These are phyloP conservation scores for Allium fistulosum DNA, from an alignment of 106 monocot genomes.

Conservation along the genomic window DNA sequence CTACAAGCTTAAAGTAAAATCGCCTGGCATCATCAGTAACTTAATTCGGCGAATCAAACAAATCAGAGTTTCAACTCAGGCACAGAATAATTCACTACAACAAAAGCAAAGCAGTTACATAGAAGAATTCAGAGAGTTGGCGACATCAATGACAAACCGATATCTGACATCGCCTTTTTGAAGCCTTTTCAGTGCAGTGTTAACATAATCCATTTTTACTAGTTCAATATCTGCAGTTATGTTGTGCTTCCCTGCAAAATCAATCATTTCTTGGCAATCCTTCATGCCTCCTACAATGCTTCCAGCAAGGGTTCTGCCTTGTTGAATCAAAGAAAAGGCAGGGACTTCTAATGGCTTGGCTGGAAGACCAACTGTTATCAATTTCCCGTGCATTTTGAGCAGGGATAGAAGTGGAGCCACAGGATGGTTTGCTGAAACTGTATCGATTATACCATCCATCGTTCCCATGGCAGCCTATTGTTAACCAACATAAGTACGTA, in stretches of 20 bases:
- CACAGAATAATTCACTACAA: too few species aligned
- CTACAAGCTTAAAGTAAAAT: too few species aligned
- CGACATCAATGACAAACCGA: conserved; percentile 81
- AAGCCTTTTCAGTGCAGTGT: conserved; percentile 58
- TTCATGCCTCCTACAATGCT: conserved; percentile 65
- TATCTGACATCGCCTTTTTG: conserved; percentile 59
- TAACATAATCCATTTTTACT: conserved; percentile 50
- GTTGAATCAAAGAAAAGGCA: conserved; percentile 34
- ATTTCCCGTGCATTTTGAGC: conserved; percentile 55
- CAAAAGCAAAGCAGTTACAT: background rate
- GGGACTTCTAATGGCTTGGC: conserved; percentile 57
- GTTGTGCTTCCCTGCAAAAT: conserved; percentile 62
- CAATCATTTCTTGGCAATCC: conserved; percentile 91
- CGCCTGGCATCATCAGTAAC: too few species aligned
- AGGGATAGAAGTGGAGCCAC: conserved; percentile 41
- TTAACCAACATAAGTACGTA: too few species aligned
- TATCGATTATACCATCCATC: conserved; percentile 91
- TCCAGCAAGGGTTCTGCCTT: conserved; percentile 55
- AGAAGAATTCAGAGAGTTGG: conserved; percentile 26
- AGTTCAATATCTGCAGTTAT: conserved; percentile 76
- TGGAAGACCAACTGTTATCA: conserved; percentile 66
- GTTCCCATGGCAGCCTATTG: conserved; percentile 55
- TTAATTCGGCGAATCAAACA: too few species aligned
- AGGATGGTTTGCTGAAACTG: conserved; percentile 54
- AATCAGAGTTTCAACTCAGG: too few species aligned